Evolutionary conservation across 2,329 filamentous ascomycete genomes (phyloP).

Genomic region (Chaetomiaceae sp.): DNA sequence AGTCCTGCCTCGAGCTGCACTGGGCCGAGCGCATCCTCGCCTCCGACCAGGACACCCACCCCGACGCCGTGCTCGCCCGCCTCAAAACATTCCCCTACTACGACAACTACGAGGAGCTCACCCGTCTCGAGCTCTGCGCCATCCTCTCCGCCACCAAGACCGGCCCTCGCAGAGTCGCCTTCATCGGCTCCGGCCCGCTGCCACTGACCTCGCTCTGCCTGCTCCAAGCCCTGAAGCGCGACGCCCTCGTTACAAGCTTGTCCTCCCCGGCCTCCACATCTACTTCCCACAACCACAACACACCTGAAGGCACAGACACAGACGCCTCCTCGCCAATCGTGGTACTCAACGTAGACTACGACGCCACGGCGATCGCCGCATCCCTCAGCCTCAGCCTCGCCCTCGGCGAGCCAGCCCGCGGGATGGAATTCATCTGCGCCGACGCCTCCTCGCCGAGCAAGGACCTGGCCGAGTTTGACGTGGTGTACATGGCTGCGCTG

Average conservation of each 20-base stretch:
- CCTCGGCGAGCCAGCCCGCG: constrained; percentile 13
- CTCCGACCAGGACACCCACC: constrained; percentile 1
- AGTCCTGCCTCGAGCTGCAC: constrained; percentile 39
- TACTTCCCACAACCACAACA: not conserved
- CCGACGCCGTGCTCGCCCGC: constrained; percentile 19
- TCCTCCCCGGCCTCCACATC: not conserved
- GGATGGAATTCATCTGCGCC: constrained; percentile 26
- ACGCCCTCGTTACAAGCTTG: not conserved
- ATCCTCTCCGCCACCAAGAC: constrained; percentile 31
- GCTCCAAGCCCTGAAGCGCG: constrained; percentile 28
- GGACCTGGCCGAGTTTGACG: constrained; percentile 34
- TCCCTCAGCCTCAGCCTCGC: constrained; percentile 15
- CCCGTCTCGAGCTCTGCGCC: constrained; percentile 39
- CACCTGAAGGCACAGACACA: not conserved
- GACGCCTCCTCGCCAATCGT: not conserved
- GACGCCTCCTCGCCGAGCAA: constrained; percentile 25
- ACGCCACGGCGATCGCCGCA: constrained; percentile 15
- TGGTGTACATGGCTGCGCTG: constrained; percentile 45
- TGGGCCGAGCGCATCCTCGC: constrained; percentile 36
- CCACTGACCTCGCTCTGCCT: constrained; percentile 44
- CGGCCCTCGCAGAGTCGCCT: constrained; percentile 34
- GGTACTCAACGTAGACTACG: constrained; percentile 21
- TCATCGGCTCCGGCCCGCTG: constrained; percentile 45
- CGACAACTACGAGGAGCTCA: constrained; percentile 43
- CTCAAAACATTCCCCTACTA: constrained; percentile 43